These are phyloP conservation scores for Fusarium sp. DNA, from an alignment of 2,329 filamentous ascomycete species.

Conservation along the genomic window DNA sequence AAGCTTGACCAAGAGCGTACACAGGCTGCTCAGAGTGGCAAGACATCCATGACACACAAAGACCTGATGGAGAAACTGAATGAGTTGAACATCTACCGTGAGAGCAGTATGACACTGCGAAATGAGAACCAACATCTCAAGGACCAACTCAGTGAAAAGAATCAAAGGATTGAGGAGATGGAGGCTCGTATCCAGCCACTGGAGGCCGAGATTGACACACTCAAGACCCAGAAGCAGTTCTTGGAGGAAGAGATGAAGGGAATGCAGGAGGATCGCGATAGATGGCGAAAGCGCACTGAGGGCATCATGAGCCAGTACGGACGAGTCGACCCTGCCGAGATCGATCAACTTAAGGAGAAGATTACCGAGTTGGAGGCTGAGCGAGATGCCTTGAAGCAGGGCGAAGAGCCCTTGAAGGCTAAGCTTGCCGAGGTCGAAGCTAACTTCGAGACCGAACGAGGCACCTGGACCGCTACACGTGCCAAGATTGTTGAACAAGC, in stretches of 20 bases:
- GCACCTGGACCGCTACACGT: slow-evolving; percentile 64
- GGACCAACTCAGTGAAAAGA: slow-evolving; percentile 79
- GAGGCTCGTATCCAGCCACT: slow-evolving; percentile 82
- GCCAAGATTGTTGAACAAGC: slow-evolving; percentile 70
- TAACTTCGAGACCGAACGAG: slow-evolving; percentile 66
- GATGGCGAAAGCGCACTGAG: slow-evolving; percentile 95
- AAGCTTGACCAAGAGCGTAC: slow-evolving; percentile 92
- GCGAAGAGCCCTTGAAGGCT: slow-evolving; percentile 64
- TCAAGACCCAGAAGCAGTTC: slow-evolving; percentile 83
- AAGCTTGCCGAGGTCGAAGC: slow-evolving; percentile 65
- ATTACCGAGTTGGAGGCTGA: slow-evolving; percentile 75
- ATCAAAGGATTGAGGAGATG: slow-evolving; percentile 78
- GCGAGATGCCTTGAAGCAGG: slow-evolving; percentile 66
- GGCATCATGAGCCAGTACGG: slow-evolving; percentile 97
- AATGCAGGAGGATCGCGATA: slow-evolving; percentile 89
- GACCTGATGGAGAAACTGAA: slow-evolving; percentile 95
- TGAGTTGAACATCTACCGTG: slow-evolving; percentile 94
- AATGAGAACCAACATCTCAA: slow-evolving; percentile 86
- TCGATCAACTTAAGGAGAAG: slow-evolving; percentile 87
- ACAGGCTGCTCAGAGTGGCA: slow-evolving; percentile 77
- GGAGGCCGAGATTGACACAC: slow-evolving; percentile 80
- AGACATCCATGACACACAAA: slow-evolving; percentile 82
- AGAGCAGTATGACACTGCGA: slow-evolving; percentile 91
- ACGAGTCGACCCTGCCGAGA: slow-evolving; percentile 90
- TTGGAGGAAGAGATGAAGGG: slow-evolving; percentile 90